These are phyloP conservation scores for Parachaetomium inaequale DNA, from an alignment of 495 filamentous ascomycete species.

Conservation along the genomic window DNA sequence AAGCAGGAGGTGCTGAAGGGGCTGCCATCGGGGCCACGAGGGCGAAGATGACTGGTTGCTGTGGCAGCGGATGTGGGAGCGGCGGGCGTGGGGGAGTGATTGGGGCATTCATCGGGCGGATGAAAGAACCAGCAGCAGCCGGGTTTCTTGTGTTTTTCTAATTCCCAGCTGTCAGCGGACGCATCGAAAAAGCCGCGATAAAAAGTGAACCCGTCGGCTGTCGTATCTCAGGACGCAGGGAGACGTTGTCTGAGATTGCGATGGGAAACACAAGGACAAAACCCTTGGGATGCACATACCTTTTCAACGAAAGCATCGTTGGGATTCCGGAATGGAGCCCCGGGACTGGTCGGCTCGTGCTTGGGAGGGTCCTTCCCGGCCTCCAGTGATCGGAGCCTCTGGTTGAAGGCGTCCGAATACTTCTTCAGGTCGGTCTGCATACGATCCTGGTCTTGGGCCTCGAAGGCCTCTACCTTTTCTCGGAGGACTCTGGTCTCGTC, in stretches of 20 bases:
- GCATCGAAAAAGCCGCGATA: background rate
- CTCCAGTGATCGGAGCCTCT: background rate
- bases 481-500: background rate
- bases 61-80: background rate
- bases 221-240: background rate
- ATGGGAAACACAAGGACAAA: background rate
- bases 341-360: background rate
- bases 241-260: background rate
- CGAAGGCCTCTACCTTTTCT: background rate
- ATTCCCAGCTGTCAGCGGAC: background rate
- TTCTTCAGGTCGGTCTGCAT: background rate
- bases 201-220: background rate
- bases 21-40: background rate
- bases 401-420: background rate
- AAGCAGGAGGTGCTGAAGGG: background rate
- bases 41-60: background rate
- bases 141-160: background rate
- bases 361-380: background rate
- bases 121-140: background rate
- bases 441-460: background rate
- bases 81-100: background rate
- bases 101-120: background rate
- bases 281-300: background rate
- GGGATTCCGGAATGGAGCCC: background rate
- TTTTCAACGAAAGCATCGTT: background rate